phyloP scores from a whole-genome alignment of 768 basidiomycete species.

The Termitomyces sp. region DNA sequence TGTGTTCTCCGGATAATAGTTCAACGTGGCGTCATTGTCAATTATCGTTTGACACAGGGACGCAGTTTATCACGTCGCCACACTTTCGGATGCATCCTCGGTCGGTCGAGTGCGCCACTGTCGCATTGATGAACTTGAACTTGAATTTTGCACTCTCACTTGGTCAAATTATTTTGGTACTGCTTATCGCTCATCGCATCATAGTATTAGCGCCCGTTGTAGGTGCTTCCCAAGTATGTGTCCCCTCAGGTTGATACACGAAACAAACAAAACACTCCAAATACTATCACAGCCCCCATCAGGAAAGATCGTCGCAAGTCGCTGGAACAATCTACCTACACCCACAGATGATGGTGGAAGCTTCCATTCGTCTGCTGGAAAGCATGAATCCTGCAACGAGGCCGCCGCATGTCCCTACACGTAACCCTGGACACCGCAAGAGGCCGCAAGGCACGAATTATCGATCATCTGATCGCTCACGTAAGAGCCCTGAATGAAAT shows the following conservation, averaged over 20 bases:
- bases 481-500: not conserved
- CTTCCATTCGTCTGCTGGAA: not conserved
- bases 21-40: not conserved
- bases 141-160: not conserved
- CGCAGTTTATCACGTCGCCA: not conserved
- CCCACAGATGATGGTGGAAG: not conserved
- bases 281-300: not conserved
- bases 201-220: not conserved
- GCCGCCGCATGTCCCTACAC: not conserved
- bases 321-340: not conserved
- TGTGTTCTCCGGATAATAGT: not conserved
- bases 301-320: not conserved
- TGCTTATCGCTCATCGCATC: no score
- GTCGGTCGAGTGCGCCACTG: not conserved
- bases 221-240: not conserved
- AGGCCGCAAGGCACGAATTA: not conserved
- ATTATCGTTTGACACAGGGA: not conserved
- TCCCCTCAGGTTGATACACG: not conserved
- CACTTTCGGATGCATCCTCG: not conserved
- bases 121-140: not conserved
- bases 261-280: not conserved
- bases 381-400: not conserved
- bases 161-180: not conserved
- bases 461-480: constrained; percentile 5
- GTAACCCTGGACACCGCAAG: not conserved